phyloP scores from a whole-genome alignment of 352 stramenopile species.

The Globisporangium parvum region DNA sequence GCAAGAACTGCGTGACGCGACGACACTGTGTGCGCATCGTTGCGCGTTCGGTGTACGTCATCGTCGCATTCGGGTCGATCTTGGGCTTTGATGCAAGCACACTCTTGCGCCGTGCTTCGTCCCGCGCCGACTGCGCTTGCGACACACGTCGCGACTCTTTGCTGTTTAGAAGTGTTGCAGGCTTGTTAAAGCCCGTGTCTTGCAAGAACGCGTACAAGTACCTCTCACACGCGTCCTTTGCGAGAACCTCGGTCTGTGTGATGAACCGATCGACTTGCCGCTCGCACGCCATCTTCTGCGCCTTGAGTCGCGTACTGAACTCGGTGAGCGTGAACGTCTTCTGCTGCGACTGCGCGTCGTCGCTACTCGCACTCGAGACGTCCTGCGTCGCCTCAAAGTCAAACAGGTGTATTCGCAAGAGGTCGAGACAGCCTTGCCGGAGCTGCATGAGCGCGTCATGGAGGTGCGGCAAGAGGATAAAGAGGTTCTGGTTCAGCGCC shows the following conservation, averaged over 20 bases:
- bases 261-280: slow-evolving; percentile 58
- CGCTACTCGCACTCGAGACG: neutral
- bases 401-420: slow-evolving; percentile 39
- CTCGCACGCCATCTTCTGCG: slow-evolving; percentile 60
- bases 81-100: slow-evolving; percentile 14
- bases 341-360: slow-evolving; percentile 13
- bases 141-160: neutral
- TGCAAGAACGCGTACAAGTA: slow-evolving; percentile 53
- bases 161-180: neutral
- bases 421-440: slow-evolving; percentile 44
- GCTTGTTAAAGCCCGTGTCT: slow-evolving; percentile 49
- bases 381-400: slow-evolving; percentile 17
- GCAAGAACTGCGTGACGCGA: slow-evolving; percentile 89
- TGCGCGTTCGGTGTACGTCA: slow-evolving; percentile 94
- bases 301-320: slow-evolving; percentile 71
- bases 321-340: slow-evolving; percentile 77
- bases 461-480: slow-evolving; percentile 83
- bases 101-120: slow-evolving; percentile 11
- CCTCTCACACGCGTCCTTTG: slow-evolving; percentile 59
- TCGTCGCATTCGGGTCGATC: slow-evolving; percentile 37
- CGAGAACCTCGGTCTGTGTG: slow-evolving; percentile 39
- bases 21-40: slow-evolving; percentile 88
- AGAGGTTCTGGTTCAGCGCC: slow-evolving; percentile 75
- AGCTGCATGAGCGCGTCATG: slow-evolving; percentile 77
- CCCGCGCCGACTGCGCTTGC: slow-evolving; percentile 12